phyloP scores from a whole-genome alignment of 2,329 filamentous ascomycete genomes.

The Lasiodiplodia sp. region DNA sequence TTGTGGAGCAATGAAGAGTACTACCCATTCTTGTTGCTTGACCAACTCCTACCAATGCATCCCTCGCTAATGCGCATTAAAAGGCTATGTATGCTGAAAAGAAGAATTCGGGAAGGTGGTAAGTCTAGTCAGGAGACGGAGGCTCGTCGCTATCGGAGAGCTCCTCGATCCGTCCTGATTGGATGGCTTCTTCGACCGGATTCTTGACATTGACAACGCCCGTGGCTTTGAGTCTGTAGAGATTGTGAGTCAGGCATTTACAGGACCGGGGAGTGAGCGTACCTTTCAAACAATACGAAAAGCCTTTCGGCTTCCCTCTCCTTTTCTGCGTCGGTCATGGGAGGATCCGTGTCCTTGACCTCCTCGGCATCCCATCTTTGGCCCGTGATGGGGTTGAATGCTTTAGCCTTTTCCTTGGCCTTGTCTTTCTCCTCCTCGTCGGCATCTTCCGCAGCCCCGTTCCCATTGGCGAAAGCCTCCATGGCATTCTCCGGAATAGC shows the following conservation, averaged over 20 bases:
- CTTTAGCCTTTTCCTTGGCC: slow-evolving; percentile 36
- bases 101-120: neutral
- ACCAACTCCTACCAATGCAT: slow-evolving; percentile 29
- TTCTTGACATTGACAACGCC: slow-evolving; percentile 82
- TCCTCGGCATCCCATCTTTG: slow-evolving; percentile 77
- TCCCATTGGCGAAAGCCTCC: slow-evolving; percentile 57
- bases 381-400: slow-evolving; percentile 85
- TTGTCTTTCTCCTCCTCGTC: slow-evolving; percentile 25
- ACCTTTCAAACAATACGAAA: slow-evolving; percentile 91
- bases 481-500: slow-evolving; percentile 73
- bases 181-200: slow-evolving; percentile 73
- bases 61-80: slow-evolving; percentile 29
- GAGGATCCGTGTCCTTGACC: slow-evolving; percentile 60
- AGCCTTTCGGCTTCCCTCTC: slow-evolving; percentile 88
- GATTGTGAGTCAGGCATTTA: slow-evolving; percentile 26
- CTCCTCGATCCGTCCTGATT: slow-evolving; percentile 75
- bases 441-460: neutral
- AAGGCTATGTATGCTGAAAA: slow-evolving; percentile 23
- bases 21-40: slow-evolving; percentile 17
- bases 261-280: slow-evolving; percentile 28
- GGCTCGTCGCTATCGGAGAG: slow-evolving; percentile 44
- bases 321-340: slow-evolving; percentile 92
- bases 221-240: slow-evolving; percentile 68
- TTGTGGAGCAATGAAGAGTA: slow-evolving; percentile 5
- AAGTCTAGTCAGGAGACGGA: slow-evolving; percentile 17